Percentiles rank a stretch among this genome's conserved stretches.
phyloP scores from a whole-genome alignment of 1,284 basidiomycete species.

The Pseudozyma tsukubaensis region DNA sequence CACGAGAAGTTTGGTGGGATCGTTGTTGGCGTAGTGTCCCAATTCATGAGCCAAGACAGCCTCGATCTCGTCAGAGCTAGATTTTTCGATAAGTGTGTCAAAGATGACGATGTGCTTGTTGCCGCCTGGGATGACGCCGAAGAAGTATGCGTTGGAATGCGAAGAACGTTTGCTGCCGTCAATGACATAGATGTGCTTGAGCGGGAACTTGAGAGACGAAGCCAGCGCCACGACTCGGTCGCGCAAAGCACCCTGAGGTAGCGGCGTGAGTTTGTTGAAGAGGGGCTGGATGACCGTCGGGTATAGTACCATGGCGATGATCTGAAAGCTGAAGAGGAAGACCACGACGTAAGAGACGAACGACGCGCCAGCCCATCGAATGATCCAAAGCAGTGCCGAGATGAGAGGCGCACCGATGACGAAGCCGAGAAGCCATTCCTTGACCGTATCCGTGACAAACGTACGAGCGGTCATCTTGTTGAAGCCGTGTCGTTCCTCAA shows the following conservation, averaged over 20 bases:
- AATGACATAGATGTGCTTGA: slow-evolving; percentile 94
- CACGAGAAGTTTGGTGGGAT: slow-evolving; percentile 87
- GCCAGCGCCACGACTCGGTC: slow-evolving; percentile 64
- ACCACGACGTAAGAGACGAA: slow-evolving; percentile 66
- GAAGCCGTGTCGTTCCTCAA: slow-evolving; percentile 95
- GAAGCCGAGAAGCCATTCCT: slow-evolving; percentile 80
- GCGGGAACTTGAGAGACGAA: slow-evolving; percentile 81
- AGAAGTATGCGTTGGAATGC: slow-evolving; percentile 83
- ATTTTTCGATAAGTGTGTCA: slow-evolving; percentile 93
- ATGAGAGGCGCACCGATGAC: slow-evolving; percentile 88
- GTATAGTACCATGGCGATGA: slow-evolving; percentile 71
- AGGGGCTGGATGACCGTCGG: slow-evolving; percentile 88
- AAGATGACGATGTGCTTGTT: slow-evolving; percentile 82
- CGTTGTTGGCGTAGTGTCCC: slow-evolving; percentile 74
- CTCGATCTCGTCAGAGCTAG: slow-evolving; percentile 75
- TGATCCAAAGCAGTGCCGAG: slow-evolving; percentile 85
- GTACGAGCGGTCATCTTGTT: slow-evolving; percentile 87
- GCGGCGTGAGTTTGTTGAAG: slow-evolving; percentile 94
- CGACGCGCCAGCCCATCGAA: slow-evolving; percentile 83
- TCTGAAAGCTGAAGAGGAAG: slow-evolving; percentile 75
- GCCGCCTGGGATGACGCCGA: slow-evolving; percentile 64
- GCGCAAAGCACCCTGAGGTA: slow-evolving; percentile 70
- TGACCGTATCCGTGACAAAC: slow-evolving; percentile 79
- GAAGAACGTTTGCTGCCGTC: slow-evolving; percentile 94
- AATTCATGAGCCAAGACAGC: slow-evolving; percentile 81